Base-by-base conservation (phyloP, 2,329 filamentous ascomycete species). In the Botrytis byssoidea region DNA sequence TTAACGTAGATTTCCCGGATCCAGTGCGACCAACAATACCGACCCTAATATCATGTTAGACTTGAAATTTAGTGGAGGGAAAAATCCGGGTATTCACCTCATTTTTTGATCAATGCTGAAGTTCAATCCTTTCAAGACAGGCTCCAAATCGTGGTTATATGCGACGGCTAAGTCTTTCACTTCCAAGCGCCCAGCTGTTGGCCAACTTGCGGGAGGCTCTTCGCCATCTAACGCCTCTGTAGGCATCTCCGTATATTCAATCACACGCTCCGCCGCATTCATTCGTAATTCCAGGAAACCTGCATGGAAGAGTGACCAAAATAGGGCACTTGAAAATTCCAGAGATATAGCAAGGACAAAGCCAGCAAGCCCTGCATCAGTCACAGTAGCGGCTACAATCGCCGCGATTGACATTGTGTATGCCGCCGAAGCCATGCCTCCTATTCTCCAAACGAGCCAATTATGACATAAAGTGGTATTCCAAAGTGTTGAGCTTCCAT, bases 331-430 rank as follows among this genome's bases (percentile, higher is more conserved):
- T 0, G 90, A 87, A 79, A 93, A 92, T 70, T 91, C 88, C 55
- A 94, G 83, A 0, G 91, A 88, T 81, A 94, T 94, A 2, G 89
- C 88, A 68, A 95, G 83, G 0, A 91, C 91, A 78, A 95, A 94
- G 0, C 92, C 92, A 2, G 91, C 92, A 35, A 94, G 83, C 1
- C 91, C 86, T 1, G 92, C 88, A 78, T 91, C 88, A 79, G 93
- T 90, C 1, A 83, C 83, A 0, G 87, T 87, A 6, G 86, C 81
- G 51, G 93, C 86, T 48, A 94, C 88, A 35, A 93, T 83, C 6
- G 87, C 83, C 0, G 90, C 89, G 9, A 92, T 89, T n/a, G 89
- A 82, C 1, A 87, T 86, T 5, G 90, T 86, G 80, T 94, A 95
- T 35, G 89, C 75, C 1, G 90, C 89, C 3, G 92, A 92, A 9